Conservation (phyloP, 164 flowering plant species). For the Berberis thunbergii region DNA sequence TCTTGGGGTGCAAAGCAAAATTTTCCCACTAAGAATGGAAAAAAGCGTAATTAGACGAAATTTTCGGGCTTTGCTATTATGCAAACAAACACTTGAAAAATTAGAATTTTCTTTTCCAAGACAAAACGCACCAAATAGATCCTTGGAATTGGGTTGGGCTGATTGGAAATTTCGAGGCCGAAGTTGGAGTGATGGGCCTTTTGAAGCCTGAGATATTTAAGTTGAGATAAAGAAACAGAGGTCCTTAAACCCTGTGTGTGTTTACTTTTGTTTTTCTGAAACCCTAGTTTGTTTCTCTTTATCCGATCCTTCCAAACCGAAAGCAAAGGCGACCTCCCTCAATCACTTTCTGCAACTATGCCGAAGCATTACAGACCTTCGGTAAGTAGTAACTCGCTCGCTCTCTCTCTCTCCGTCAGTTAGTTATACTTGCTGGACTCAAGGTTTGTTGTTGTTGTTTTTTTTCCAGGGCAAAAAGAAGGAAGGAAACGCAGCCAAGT, state of each 20-base stretch:
- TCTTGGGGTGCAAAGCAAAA: too few relatives aligned
- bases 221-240: too few relatives aligned
- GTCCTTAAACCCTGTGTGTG: too few relatives aligned
- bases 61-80: too few relatives aligned
- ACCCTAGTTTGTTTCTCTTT: background rate
- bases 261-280: background rate
- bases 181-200: too few relatives aligned
- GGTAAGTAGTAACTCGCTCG: slow-evolving; percentile 18
- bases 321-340: background rate
- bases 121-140: slow-evolving; percentile 9
- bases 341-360: slow-evolving; percentile 20
- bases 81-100: too few relatives aligned
- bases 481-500: slow-evolving; percentile 88
- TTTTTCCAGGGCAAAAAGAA: slow-evolving; percentile 76
- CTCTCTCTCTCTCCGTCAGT: background rate
- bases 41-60: too few relatives aligned
- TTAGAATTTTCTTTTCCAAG: too few relatives aligned
- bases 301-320: too few relatives aligned
- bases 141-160: background rate
- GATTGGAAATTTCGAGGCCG: too few relatives aligned
- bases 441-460: slow-evolving; percentile 1
- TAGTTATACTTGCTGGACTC: slow-evolving; percentile 1
- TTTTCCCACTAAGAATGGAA: too few relatives aligned
- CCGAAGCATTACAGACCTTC: slow-evolving; percentile 84
- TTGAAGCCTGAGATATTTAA: too few relatives aligned